Evolutionary conservation across 2,329 filamentous ascomycete genomes (phyloP).

Genomic region (Colletotrichum sojae): DNA sequence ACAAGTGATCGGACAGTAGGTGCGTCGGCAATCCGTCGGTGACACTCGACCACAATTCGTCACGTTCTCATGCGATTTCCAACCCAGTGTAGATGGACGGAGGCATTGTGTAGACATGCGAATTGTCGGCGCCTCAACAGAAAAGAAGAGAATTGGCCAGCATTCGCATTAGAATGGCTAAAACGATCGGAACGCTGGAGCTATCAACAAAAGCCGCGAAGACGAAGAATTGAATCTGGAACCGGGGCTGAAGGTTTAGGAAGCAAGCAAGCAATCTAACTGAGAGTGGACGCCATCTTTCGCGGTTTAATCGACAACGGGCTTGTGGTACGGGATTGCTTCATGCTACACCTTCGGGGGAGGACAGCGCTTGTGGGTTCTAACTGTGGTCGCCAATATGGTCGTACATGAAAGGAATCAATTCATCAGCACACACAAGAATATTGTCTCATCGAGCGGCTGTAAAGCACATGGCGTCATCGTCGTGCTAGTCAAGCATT

Average conservation of each 20-base stretch:
- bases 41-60: too few species aligned
- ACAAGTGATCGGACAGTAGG: not conserved
- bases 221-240: constrained; percentile 5
- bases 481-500: too few species aligned
- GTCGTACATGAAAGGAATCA: not conserved
- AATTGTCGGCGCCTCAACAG: not conserved
- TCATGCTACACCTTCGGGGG: not conserved
- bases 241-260: not conserved
- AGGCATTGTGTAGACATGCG: too few species aligned
- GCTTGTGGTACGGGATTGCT: constrained; percentile 12
- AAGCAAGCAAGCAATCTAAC: constrained; percentile 14
- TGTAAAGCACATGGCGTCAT: too few species aligned
- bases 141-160: not conserved
- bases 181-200: not conserved
- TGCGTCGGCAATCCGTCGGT: too few species aligned
- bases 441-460: too few species aligned
- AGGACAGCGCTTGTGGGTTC: constrained; percentile 13
- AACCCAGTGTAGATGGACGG: too few species aligned
- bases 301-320: constrained; percentile 13
- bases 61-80: too few species aligned
- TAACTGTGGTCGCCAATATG: constrained; percentile 6
- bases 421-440: too few species aligned
- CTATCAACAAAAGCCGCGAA: not conserved
- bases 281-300: not conserved
- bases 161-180: not conserved